phyloP scores from a whole-genome alignment of 225 moss, liverwort and hornwort genomes.

The Pseudisothecium myosuroides region DNA sequence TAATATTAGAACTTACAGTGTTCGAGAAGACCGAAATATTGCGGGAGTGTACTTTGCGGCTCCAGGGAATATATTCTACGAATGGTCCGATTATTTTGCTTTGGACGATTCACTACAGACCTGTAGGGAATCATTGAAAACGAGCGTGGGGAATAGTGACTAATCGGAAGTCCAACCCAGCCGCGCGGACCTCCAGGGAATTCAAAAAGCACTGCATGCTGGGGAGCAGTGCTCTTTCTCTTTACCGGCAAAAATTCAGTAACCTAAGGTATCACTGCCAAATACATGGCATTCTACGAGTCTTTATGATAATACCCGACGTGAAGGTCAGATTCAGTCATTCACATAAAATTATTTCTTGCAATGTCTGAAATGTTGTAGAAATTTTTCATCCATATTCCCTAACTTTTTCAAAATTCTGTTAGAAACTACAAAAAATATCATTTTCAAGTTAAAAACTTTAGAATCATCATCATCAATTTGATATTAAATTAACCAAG shows the following conservation, averaged over 20 bases:
- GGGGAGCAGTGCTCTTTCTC: neutral
- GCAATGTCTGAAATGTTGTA: too few relatives aligned
- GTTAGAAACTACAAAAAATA: too few relatives aligned
- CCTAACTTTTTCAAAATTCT: too few relatives aligned
- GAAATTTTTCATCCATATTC: too few relatives aligned
- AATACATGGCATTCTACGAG: neutral
- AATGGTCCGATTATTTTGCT: neutral
- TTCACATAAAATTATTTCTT: too few relatives aligned
- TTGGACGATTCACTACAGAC: neutral
- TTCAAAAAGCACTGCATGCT: neutral
- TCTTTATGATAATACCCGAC: too few relatives aligned
- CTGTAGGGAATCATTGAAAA: neutral
- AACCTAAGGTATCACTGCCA: neutral
- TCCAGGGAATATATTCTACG: neutral
- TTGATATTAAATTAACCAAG: too few relatives aligned
- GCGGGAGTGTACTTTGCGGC: neutral
- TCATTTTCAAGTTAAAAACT: too few relatives aligned
- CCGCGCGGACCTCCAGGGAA: neutral
- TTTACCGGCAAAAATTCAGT: neutral
- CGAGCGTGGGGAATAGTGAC: neutral
- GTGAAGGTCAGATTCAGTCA: too few relatives aligned
- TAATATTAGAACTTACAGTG: neutral
- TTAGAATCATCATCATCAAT: too few relatives aligned
- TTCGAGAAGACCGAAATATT: neutral
- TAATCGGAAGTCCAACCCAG: neutral